Evolutionary conservation across 495 filamentous ascomycete genomes (phyloP).

Genomic region (Aspergillus asperescens): DNA sequence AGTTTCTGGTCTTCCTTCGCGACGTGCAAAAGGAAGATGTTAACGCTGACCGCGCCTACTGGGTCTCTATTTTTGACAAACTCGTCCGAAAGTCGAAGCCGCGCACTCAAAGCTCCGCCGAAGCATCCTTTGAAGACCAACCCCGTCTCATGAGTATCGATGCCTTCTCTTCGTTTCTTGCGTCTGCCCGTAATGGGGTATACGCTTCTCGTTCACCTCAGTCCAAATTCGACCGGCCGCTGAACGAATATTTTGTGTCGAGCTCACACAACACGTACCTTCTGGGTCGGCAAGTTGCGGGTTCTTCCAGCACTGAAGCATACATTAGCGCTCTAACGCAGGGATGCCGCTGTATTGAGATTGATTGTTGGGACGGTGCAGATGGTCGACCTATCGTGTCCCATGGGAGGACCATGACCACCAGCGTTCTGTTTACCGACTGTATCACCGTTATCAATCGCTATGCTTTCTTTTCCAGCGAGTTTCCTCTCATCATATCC

Average conservation of each 20-base stretch:
- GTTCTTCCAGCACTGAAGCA: constrained; percentile 84
- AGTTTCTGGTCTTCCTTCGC: constrained; percentile 73
- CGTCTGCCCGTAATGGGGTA: constrained; percentile 62
- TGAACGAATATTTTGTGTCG: constrained; percentile 98
- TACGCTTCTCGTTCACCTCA: constrained; percentile 52
- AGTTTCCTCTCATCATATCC: constrained; percentile 85
- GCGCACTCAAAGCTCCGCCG: constrained; percentile 41
- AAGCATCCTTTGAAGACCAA: constrained; percentile 29
- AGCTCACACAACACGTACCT: constrained; percentile 99
- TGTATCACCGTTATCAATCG: constrained; percentile 88
- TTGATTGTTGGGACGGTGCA: constrained; percentile 94
- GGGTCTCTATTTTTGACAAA: constrained; percentile 69
- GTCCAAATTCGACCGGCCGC: constrained; percentile 65
- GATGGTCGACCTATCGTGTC: constrained; percentile 82
- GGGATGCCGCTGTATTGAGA: constrained; percentile 91
- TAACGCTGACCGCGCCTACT: constrained; percentile 55
- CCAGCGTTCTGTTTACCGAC: constrained; percentile 76
- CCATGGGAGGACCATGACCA: constrained; percentile 87
- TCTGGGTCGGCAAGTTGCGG: constrained; percentile 80
- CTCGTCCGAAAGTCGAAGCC: constrained; percentile 60
- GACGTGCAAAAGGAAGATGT: constrained; percentile 72
- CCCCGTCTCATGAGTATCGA: constrained; percentile 61
- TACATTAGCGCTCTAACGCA: constrained; percentile 86
- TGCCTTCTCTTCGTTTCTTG: constrained; percentile 70
- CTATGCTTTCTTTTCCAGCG: constrained; percentile 78